Percentiles rank a stretch among this genome's conserved stretches.
These are phyloP conservation scores for Stemphylium vesicarium DNA, from an alignment of 2,329 filamentous ascomycete species.

Conservation along the genomic window DNA sequence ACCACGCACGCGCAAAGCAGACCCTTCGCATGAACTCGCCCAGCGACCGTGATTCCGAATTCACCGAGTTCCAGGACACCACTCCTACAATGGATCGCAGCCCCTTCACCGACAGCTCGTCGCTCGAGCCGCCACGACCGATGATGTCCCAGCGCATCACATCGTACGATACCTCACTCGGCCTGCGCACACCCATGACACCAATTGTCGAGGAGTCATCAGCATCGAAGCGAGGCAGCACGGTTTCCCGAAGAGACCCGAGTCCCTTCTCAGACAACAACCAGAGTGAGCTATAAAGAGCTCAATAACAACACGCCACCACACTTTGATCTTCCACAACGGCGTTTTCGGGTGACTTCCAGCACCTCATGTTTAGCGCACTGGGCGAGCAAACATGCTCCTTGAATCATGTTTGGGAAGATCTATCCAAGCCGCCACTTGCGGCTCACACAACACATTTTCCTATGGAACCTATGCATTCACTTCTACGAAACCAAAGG, in stretches of 20 bases:
- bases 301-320: neutral
- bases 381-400: neutral
- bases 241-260: constrained; percentile 38
- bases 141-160: constrained; percentile 39
- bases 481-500: constrained; percentile 5
- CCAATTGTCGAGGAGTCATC: constrained; percentile 57
- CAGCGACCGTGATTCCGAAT: constrained; percentile 36
- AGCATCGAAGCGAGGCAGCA: constrained; percentile 45
- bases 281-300: constrained; percentile 32
- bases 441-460: constrained; percentile 2
- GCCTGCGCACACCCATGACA: constrained; percentile 46
- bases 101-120: constrained; percentile 43
- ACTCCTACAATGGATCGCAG: constrained; percentile 41
- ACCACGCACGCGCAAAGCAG: constrained; percentile 42
- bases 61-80: constrained; percentile 46
- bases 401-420: neutral
- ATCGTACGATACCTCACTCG: constrained; percentile 37
- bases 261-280: constrained; percentile 47
- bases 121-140: constrained; percentile 31
- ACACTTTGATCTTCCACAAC: neutral
- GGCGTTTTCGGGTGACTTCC: neutral
- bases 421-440: constrained; percentile 12
- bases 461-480: neutral
- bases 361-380: neutral
- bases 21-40: constrained; percentile 36